A percentile compares a stretch with the other conserved stretches of the same genome.
phyloP scores from a whole-genome alignment of 2,329 filamentous ascomycete genomes.

The Botrytis sinoallii region DNA sequence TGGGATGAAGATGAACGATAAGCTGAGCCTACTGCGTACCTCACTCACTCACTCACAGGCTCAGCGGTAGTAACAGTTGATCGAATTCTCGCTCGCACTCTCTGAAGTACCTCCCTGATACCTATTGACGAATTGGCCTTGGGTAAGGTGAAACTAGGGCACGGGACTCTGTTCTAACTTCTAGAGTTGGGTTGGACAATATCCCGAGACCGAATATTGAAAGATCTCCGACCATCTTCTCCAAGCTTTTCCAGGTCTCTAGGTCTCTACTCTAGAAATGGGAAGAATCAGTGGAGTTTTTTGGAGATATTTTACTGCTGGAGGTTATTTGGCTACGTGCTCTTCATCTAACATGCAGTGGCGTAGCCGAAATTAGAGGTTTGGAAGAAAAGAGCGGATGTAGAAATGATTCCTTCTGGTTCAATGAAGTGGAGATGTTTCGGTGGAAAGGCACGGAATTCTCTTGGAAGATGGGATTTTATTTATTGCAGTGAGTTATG shows the following conservation, averaged over 20 bases:
- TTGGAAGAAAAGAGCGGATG: neutral
- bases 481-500: neutral
- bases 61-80: neutral
- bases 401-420: neutral
- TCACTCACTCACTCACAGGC: neutral
- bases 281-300: neutral
- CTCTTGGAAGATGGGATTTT: neutral
- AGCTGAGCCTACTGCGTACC: neutral
- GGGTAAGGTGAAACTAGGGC: slow-evolving; percentile 1
- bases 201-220: slow-evolving; percentile 14
- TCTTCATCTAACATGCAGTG: neutral
- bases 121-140: neutral
- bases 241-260: slow-evolving; percentile 3
- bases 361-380: slow-evolving; percentile 11
- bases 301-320: neutral
- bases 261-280: neutral
- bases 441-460: neutral
- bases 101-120: neutral
- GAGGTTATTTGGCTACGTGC: slow-evolving; percentile 4
- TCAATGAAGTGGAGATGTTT: neutral
- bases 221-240: slow-evolving; percentile 15
- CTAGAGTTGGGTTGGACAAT: neutral
- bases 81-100: neutral
- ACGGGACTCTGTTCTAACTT: neutral
- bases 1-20: neutral